Evolutionary conservation across 805 yeast genomes (phyloP).

Genomic region (Cyberlindnera misumaiensis): DNA sequence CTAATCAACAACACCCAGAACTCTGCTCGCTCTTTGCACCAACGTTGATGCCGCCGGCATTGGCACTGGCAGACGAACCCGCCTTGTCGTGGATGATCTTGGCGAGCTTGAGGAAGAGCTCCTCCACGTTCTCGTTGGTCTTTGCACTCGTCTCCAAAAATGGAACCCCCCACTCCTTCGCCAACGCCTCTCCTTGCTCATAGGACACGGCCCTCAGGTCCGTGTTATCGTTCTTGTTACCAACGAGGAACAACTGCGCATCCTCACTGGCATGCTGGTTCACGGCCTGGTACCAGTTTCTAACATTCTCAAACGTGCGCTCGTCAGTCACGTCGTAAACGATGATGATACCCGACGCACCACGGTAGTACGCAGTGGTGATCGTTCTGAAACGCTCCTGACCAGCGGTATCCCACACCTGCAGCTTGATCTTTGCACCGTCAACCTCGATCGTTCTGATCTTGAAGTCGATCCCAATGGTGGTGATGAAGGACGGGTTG

Average conservation of each 20-base stretch:
- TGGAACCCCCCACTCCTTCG: slow-evolving; percentile 79
- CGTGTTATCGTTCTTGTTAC: slow-evolving; percentile 90
- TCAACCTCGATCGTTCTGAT: slow-evolving; percentile 92
- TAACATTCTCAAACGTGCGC: slow-evolving; percentile 85
- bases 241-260: slow-evolving; percentile 89
- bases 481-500: slow-evolving; percentile 93
- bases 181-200: slow-evolving; percentile 88
- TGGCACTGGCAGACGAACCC: slow-evolving; percentile 30
- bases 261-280: slow-evolving; percentile 96
- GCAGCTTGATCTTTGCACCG: slow-evolving; percentile 88
- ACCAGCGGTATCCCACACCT: slow-evolving; percentile 98
- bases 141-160: slow-evolving; percentile 97
- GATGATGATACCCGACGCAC: slow-evolving; percentile 81
- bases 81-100: slow-evolving; percentile 78
- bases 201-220: slow-evolving; percentile 79
- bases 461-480: slow-evolving; percentile 97
- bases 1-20: slow-evolving; percentile 15
- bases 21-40: slow-evolving; percentile 5
- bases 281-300: slow-evolving; percentile 93
- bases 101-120: slow-evolving; percentile 85
- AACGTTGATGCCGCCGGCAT: slow-evolving; percentile 21
- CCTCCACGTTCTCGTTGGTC: slow-evolving; percentile 86
- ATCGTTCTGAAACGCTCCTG: slow-evolving; percentile 93
- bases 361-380: slow-evolving; percentile 88
- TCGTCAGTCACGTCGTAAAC: slow-evolving; percentile 85